Percentiles rank a stretch among this genome's conserved stretches.
Conservation (phyloP, 495 filamentous ascomycete genomes). For the Daldinia bambusicola region DNA sequence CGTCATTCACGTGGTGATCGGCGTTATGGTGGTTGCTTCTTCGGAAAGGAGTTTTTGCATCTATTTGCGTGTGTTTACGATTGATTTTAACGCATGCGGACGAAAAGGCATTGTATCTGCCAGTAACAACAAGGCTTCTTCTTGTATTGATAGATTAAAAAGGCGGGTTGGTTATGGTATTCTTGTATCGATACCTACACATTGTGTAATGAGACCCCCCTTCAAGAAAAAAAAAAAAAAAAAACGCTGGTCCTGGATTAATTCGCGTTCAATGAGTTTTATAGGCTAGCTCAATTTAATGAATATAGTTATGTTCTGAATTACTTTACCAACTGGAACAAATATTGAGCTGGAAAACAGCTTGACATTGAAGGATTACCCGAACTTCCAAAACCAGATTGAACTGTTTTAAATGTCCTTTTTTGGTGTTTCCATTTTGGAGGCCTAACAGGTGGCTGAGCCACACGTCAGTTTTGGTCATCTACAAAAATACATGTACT, state of each 20-base stretch:
- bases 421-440: slow-evolving; percentile 18
- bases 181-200: background rate
- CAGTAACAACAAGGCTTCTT: slow-evolving; percentile 6
- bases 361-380: background rate
- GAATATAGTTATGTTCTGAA: background rate
- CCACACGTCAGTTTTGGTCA: slow-evolving; percentile 21
- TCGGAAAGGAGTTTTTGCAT: slow-evolving; percentile 1
- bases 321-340: background rate
- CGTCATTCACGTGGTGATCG: slow-evolving; percentile 4
- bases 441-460: slow-evolving; percentile 35
- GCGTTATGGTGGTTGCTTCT: slow-evolving; percentile 22
- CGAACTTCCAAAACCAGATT: background rate
- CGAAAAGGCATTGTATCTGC: background rate
- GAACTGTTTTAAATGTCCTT: background rate
- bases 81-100: slow-evolving; percentile 3
- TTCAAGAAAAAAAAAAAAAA: too few species aligned
- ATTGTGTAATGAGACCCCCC: background rate
- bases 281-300: background rate
- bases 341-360: background rate
- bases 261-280: background rate
- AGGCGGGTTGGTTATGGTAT: background rate
- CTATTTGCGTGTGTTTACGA: slow-evolving; percentile 11
- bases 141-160: slow-evolving; percentile 28
- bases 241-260: background rate
- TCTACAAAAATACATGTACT: too few species aligned